Evolutionary conservation across 805 yeast genomes (phyloP).

Genomic region (Hanseniaspora lindneri): DNA sequence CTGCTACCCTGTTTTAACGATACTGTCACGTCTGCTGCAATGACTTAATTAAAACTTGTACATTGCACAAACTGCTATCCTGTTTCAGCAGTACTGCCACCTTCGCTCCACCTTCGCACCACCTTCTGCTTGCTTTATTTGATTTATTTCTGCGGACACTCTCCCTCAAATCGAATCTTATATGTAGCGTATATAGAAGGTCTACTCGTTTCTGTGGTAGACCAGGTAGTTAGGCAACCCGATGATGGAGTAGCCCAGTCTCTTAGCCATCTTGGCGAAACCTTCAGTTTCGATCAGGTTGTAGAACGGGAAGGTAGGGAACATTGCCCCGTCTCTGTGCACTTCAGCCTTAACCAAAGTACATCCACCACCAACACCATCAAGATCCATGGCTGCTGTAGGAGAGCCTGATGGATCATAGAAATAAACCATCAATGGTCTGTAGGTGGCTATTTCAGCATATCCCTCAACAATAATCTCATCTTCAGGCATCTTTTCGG

Average conservation of each 20-base stretch:
- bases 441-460: slow-evolving; percentile 80
- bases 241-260: slow-evolving; percentile 78
- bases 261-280: slow-evolving; percentile 93
- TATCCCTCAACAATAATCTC: slow-evolving; percentile 94
- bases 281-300: slow-evolving; percentile 97
- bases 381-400: slow-evolving; percentile 66
- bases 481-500: slow-evolving; percentile 62
- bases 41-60: no score
- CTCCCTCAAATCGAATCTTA: no score
- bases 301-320: slow-evolving; percentile 95
- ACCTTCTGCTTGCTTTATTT: no score
- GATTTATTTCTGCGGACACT: no score
- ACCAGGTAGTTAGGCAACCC: slow-evolving; percentile 94
- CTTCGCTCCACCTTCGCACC: no score
- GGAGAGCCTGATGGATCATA: slow-evolving; percentile 54
- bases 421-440: slow-evolving; percentile 87
- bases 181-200: not conserved
- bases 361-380: slow-evolving; percentile 98
- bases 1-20: no score
- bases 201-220: slow-evolving; percentile 74
- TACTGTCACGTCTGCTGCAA: no score
- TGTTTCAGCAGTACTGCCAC: no score
- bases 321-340: slow-evolving; percentile 98
- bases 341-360: slow-evolving; percentile 93
- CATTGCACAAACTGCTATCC: no score